Conservation (phyloP, 2,329 filamentous ascomycete genomes). For the Pyrenophora graminea region DNA sequence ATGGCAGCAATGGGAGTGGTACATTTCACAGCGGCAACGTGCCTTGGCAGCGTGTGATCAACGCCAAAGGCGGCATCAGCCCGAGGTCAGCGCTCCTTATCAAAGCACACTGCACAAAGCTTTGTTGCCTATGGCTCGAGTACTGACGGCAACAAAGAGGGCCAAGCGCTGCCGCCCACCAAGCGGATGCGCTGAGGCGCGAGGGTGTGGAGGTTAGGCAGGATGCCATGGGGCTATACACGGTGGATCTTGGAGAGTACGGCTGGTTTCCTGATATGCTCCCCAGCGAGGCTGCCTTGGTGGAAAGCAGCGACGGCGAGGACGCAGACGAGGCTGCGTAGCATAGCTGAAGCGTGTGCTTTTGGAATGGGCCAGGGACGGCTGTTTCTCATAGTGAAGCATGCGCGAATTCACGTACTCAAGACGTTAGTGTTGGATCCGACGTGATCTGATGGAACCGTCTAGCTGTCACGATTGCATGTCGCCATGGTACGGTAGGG, state of each 20-base stretch:
- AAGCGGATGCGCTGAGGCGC: slow-evolving; percentile 51
- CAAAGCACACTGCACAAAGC: slow-evolving; percentile 3
- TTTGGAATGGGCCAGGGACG: slow-evolving; percentile 3
- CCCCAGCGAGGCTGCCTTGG: slow-evolving; percentile 51
- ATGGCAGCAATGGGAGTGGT: slow-evolving; percentile 47
- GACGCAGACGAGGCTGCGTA: slow-evolving; percentile 39
- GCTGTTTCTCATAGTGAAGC: slow-evolving; percentile 2
- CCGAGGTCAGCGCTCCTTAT: slow-evolving; percentile 63
- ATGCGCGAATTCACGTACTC: slow-evolving; percentile 1
- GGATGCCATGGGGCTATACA: slow-evolving; percentile 53
- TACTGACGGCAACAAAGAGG: slow-evolving; percentile 45
- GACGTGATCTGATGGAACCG: background rate
- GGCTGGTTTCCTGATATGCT: slow-evolving; percentile 59
- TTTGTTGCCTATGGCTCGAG: slow-evolving; percentile 18
- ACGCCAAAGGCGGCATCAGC: slow-evolving; percentile 82
- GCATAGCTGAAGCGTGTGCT: slow-evolving; percentile 33
- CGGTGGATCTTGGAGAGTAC: slow-evolving; percentile 51
- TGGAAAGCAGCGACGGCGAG: slow-evolving; percentile 41
- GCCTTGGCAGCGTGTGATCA: slow-evolving; percentile 94
- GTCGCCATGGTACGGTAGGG: background rate
- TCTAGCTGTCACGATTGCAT: slow-evolving; percentile 14
- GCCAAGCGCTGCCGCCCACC: slow-evolving; percentile 51
- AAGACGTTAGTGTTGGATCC: slow-evolving; percentile 14
- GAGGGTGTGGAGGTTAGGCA: slow-evolving; percentile 55
- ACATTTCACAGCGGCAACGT: slow-evolving; percentile 76